Evolutionary conservation across 331 rosid species (phyloP).

Genomic region (Spiraea crenata): DNA sequence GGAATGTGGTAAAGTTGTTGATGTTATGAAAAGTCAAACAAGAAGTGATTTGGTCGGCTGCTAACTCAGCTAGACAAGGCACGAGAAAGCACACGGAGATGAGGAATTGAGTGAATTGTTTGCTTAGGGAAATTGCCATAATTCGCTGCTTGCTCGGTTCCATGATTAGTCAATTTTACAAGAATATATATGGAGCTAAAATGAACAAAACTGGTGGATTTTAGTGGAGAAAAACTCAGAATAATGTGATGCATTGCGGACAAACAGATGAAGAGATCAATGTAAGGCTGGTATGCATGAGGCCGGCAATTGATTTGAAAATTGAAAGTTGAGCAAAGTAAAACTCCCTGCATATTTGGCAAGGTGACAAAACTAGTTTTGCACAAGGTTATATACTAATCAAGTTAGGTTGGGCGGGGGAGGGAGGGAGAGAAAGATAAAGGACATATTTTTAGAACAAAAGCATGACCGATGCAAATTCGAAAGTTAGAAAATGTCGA

Average conservation of each 20-base stretch:
- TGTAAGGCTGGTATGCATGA: slow-evolving; percentile 14
- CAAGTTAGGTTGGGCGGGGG: neutral
- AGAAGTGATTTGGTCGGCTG: slow-evolving; percentile 27
- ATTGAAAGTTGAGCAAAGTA: slow-evolving; percentile 27
- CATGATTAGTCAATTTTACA: neutral
- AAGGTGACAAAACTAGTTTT: slow-evolving; percentile 20
- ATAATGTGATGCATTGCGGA: slow-evolving; percentile 29
- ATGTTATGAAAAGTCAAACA: slow-evolving; percentile 52
- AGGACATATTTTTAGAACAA: neutral
- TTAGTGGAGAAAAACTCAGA: slow-evolving; percentile 26
- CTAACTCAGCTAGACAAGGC: slow-evolving; percentile 22
- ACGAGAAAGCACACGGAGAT: slow-evolving; percentile 21
- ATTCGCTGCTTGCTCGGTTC: slow-evolving; percentile 27
- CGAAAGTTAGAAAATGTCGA: neutral
- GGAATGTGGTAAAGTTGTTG: slow-evolving; percentile 55
- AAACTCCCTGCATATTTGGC: slow-evolving; percentile 1
- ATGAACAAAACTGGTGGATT: neutral
- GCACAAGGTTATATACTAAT: neutral
- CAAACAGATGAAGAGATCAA: slow-evolving; percentile 35
- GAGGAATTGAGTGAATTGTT: slow-evolving; percentile 10
- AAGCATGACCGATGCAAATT: neutral
- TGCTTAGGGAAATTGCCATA: slow-evolving; percentile 27
- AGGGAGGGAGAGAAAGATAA: neutral
- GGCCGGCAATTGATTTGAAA: slow-evolving; percentile 47
- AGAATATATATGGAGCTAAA: neutral